Evolutionary conservation across 1,139 yeast species (phyloP), one percentile per base, ranked within the genome.

Genomic region (Blastobotrys aristatus): DNA sequence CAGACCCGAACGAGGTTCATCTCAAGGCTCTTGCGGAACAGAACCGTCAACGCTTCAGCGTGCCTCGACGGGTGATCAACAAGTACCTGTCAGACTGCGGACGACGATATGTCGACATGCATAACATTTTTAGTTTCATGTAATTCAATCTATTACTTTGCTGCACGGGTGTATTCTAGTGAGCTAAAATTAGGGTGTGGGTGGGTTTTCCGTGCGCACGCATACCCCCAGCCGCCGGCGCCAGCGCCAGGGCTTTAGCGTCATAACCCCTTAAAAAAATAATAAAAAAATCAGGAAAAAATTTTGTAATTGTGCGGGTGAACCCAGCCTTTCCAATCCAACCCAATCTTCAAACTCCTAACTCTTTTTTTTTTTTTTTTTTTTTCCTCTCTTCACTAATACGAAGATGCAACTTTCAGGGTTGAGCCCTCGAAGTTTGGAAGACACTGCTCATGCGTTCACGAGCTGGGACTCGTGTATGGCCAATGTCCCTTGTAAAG

Each of bases 101-200:
- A 11, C 82, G 97, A 57, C 77, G 97, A 47, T 90, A 83, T 65
- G 97, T 92, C 40, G 88, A 88, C 61, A 82, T 92, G 88, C 82
- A 83, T 7, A 72, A 79, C 31, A 82, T 89, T 32, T 92, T 92
- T 65, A 55, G 55, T 14, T 58, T 55, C 46, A 52, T 56, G 48
- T 55, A 49, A 33, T 38, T 30, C 17, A 30, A 4, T 4, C 17
- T 30, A 30, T 29, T 35, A 18, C n/a, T n/a, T 8, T 8, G 7
- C 16, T 31, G n/a, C 14, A 14, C n/a, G 30, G n/a, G n/a, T n/a
- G n/a, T n/a, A n/a, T n/a, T n/a, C n/a, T n/a, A n/a, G n/a, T n/a
- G n/a, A n/a, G n/a, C n/a, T n/a, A n/a, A n/a, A n/a, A n/a, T n/a
- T n/a, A n/a, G n/a, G n/a, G n/a, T n/a, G n/a, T n/a, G n/a, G n/a